Evolutionary conservation across 2,329 filamentous ascomycete genomes (phyloP), one percentile per base, ranked within the genome.

Genomic region (Colletotrichum sp.): DNA sequence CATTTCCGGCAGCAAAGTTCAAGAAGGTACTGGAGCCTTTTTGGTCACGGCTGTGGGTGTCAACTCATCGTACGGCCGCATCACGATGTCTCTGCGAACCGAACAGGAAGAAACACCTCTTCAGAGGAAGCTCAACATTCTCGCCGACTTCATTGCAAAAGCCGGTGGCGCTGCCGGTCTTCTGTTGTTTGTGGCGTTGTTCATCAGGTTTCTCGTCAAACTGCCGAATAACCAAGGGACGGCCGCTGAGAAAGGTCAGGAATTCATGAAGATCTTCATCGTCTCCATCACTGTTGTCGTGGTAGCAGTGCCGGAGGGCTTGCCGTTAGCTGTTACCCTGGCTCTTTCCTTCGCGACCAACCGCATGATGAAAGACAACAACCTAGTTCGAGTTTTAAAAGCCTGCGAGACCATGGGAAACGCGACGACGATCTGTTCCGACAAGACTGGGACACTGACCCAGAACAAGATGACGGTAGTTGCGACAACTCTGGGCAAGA

Each of bases 351-450:
- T 93, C 79, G 92, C 92, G 38, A 94, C 92, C 3, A 93, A 91
- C 56, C 88, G 91, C 43, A 92, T 94, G 89, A 83, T 93, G 56
- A 93, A 92, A 80, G 92, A 94, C 82, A 93, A 93, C 84, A 94
- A 94, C 77, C 84, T 94, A 34, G 93, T 94, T n/a, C 91, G 92
- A 73, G 87, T 93, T 38, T 86, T 94, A 32, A 89, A 91, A 73
- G 92, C 92, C 74, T 94, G 92, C 80, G 93, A 94, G 82, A 93
- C 92, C 5, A 94, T 94, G 92, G 92, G 92, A 7, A 94, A 94
- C 78, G 91, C 91, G 32, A 93, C 91, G 3, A 94, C 94, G 0
- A 93, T 96, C 43, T 96, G 94, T 83, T 76, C 74, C 28, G 74
- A 76, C 66, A 76, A 76, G n/a, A 76, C 74, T 10, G 74, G 74